Evolutionary conservation across 2,329 filamentous ascomycete species (phyloP), one percentile per base, ranked within the genome.

Genomic region (Penicillium sp.): DNA sequence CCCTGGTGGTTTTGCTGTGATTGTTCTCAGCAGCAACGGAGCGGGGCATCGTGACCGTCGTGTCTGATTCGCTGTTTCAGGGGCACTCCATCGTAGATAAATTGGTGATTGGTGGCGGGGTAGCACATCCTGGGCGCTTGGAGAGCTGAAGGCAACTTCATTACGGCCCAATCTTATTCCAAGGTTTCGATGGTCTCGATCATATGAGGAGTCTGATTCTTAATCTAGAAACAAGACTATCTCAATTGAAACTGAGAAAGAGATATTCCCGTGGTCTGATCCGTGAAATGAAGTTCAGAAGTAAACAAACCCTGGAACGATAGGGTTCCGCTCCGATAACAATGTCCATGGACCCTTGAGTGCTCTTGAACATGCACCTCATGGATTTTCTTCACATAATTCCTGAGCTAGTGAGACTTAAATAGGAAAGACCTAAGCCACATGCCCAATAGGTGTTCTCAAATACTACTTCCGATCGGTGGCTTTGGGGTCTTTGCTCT

Each of bases 51-150:
- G 5, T 39, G 21, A 37, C 24, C 14, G 21, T 11, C 13, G 21
- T 27, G 39, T 53, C 14, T 53, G 50, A 53, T 53, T 53, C 50
- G 50, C 43, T 53, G 49, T 31, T 29, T 47, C 26, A 35, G 3
- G 16, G 33, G 48, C 16, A 26, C 48, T 39, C 48, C 33, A 27
- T 26, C 48, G 11, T 22, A 5, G 35, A 22, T 41, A 14, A 37
- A 29, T 29, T 9, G 35, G n/a, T 52, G 48, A 52, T 52, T 52
- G 48, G 48, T 31, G 35, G 35, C 22, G 48, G 48, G 35, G 35
- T 27, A 52, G 35, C 35, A 43, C 48, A 52, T 37, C 24, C 33
- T 27, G n/a, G 48, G 48, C 48, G 48, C 48, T 53, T 53, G 27
- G 27, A 45, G 39, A 19, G 35, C 35, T 33, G 48, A 35, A 45